Base-by-base conservation (phyloP, 1,284 basidiomycete species). In the Cryptococcus wingfieldii region DNA sequence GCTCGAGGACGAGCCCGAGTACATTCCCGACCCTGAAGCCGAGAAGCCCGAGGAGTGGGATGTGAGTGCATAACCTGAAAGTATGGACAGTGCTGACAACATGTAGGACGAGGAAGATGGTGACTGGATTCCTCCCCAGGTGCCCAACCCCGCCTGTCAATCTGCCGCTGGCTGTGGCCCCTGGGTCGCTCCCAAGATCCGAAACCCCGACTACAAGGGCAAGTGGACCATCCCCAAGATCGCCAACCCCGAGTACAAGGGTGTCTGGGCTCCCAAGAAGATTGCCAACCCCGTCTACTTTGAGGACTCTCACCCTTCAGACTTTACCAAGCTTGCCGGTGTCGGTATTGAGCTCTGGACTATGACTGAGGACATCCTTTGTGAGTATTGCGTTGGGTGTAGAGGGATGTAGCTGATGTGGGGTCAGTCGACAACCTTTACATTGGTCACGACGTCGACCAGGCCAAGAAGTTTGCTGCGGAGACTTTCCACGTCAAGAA, bases 41-140 rank as follows among this genome's bases (percentile, higher is more conserved):
- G 84, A 87, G 79, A 98, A 98, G 83, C 96, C 96, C 31, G 95
- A 98, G 75, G 96, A 99, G 79, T 99, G 96, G 96, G 94, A 97
- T 72, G 67, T 69, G 42, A 68, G 67, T 65, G 14, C 46, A 34
- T 45, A 8, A 8, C 37, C 37, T 12, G 9, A 34, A 42, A 1
- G 10, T 49, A n/a, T 50, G 45, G 19, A 38, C 8, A 7, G 23
- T 14, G 23, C 50, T 43, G 14, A 43, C 14, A 43, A 37, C 39
- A 52, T 2, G 14, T 45, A 68, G 66, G 74, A 98, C 66, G 96
- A 98, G 77, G 95, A 98, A 77, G 95, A 98, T 70, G 96, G 96
- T 77, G 95, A 98, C 73, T 99, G 93, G 92, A 84, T 97, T 60
- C 84, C 93, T 12, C 93, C 95, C 28, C 85, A 84, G 59, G 81